Percentiles rank a stretch among this genome's conserved stretches.
Evolutionary conservation across 2,329 filamentous ascomycete species (phyloP).

Genomic region (Alternaria metachromatica): DNA sequence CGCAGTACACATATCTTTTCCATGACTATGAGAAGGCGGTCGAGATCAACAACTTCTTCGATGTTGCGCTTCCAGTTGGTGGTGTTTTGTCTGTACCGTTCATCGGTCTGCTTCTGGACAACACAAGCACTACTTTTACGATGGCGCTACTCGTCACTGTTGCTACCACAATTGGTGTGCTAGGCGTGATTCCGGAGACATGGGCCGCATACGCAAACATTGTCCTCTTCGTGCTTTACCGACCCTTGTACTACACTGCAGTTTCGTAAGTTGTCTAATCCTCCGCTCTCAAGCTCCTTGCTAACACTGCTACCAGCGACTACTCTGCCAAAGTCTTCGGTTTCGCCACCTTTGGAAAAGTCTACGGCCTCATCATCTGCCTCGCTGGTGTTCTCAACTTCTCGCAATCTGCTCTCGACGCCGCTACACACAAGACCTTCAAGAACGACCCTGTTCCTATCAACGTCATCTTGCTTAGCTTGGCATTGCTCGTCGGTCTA

Average conservation of each 20-base stretch:
- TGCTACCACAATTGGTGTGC: slow-evolving; percentile 76
- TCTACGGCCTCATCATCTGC: slow-evolving; percentile 92
- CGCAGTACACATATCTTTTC: slow-evolving; percentile 81
- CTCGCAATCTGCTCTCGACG: slow-evolving; percentile 79
- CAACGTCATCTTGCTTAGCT: slow-evolving; percentile 70
- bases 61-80: slow-evolving; percentile 81
- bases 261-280: slow-evolving; percentile 64
- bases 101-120: slow-evolving; percentile 81
- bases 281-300: background rate
- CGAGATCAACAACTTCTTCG: slow-evolving; percentile 82
- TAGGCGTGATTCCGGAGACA: slow-evolving; percentile 74
- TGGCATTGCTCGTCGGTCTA: slow-evolving; percentile 69
- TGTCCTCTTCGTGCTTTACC: slow-evolving; percentile 80
- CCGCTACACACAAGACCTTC: slow-evolving; percentile 76
- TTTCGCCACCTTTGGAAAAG: slow-evolving; percentile 87
- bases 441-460: slow-evolving; percentile 76
- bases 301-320: slow-evolving; percentile 58
- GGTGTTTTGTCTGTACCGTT: slow-evolving; percentile 87
- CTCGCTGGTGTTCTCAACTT: slow-evolving; percentile 85
- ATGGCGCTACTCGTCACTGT: slow-evolving; percentile 72
- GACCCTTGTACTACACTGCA: slow-evolving; percentile 89
- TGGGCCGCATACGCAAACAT: slow-evolving; percentile 80
- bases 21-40: slow-evolving; percentile 66
- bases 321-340: slow-evolving; percentile 92
- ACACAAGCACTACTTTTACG: slow-evolving; percentile 73